A percentile compares a stretch with the other conserved stretches of the same genome.
Evolutionary conservation across 176 grass and related monocot genomes (phyloP).

Genomic region (Oryza rufipogon): DNA sequence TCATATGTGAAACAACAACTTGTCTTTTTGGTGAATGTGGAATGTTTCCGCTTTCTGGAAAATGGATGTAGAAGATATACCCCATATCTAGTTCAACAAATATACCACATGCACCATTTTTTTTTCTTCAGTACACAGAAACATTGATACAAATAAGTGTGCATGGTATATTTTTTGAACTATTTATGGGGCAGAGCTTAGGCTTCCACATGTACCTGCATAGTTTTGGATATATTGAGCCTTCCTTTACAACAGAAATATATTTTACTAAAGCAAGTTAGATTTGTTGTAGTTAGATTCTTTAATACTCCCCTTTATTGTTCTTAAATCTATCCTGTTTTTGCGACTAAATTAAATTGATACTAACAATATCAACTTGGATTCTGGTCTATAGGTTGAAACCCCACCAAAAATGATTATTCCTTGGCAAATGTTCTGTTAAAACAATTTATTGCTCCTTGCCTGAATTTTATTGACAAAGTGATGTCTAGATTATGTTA

Average conservation of each 20-base stretch:
- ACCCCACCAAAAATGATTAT: not conserved
- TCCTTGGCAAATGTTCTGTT: not conserved
- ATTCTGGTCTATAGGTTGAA: not conserved
- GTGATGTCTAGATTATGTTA: not conserved
- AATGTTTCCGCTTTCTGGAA: not conserved
- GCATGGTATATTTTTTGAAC: not conserved
- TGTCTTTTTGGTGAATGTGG: not conserved
- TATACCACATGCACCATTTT: not conserved
- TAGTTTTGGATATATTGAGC: not conserved
- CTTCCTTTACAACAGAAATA: not conserved
- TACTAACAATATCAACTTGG: not conserved
- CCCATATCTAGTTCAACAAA: not conserved
- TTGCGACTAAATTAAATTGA: not conserved
- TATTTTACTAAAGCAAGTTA: not conserved
- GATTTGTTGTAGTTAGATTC: not conserved
- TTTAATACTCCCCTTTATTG: not conserved
- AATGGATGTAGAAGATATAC: not conserved
- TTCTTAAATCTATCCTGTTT: not conserved
- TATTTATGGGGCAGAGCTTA: not conserved
- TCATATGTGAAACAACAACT: not conserved
- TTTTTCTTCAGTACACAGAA: not conserved
- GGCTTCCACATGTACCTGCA: not conserved
- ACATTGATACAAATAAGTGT: not conserved
- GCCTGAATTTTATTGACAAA: not conserved
- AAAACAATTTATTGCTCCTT: not conserved